Conservation (phyloP, 2,329 filamentous ascomycete genomes). For the Macrophomina tecta region DNA sequence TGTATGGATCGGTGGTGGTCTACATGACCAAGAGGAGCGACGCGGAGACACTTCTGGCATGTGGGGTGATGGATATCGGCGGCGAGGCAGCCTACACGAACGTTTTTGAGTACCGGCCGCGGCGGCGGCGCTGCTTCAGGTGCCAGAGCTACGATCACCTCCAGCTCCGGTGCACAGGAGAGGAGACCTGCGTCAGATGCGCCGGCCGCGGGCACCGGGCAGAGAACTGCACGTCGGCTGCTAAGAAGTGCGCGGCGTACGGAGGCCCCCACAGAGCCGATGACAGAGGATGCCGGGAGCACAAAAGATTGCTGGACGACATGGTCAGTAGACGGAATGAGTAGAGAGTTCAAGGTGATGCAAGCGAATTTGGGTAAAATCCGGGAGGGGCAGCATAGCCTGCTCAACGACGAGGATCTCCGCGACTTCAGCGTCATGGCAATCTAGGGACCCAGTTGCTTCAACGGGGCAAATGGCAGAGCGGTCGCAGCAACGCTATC, state of each 20-base stretch:
- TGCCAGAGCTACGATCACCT: background rate
- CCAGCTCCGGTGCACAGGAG: background rate
- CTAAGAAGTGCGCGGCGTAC: background rate
- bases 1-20: no score
- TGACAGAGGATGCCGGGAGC: background rate
- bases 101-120: no score
- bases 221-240: background rate
- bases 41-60: no score
- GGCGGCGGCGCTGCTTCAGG: no score
- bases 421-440: background rate
- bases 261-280: background rate
- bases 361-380: background rate
- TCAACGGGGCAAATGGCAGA: background rate
- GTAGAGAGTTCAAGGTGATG: background rate
- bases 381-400: background rate
- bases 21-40: no score
- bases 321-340: background rate
- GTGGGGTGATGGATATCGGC: no score
- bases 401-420: conserved; percentile 3
- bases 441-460: background rate
- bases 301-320: background rate
- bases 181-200: background rate
- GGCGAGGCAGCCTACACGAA: no score
- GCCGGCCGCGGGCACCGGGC: background rate
- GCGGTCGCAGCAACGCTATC: background rate